Evolutionary conservation across 345 rosid species (phyloP).

Genomic region (Pelargonium nanum): DNA sequence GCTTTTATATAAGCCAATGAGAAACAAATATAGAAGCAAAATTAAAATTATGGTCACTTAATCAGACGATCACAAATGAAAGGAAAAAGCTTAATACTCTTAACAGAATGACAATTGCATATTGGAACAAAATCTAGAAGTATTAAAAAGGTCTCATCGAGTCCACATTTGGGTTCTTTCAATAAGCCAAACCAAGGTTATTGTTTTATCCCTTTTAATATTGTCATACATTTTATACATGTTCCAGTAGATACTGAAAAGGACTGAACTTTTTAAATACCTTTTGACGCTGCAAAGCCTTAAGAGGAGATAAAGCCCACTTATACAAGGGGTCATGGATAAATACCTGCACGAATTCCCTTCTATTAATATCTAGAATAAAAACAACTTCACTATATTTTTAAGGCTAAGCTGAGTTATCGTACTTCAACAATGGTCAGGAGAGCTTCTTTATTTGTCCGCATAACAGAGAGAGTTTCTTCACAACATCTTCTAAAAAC

Average conservation of each 20-base stretch:
- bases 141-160: background rate
- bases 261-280: constrained; percentile 24
- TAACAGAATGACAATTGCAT: too few relatives aligned
- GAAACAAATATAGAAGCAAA: too few relatives aligned
- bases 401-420: constrained; percentile 4
- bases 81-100: too few relatives aligned
- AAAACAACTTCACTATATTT: too few relatives aligned
- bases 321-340: constrained; percentile 97
- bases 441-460: constrained; percentile 93
- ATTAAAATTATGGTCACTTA: background rate
- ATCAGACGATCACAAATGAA: background rate
- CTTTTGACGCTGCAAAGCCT: constrained; percentile 98
- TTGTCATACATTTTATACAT: background rate
- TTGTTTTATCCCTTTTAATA: background rate
- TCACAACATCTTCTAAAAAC: constrained; percentile 94
- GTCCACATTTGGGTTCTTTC: background rate
- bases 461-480: constrained; percentile 87
- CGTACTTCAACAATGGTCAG: constrained; percentile 88
- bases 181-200: background rate
- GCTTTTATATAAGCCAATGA: background rate
- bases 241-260: background rate
- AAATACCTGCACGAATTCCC: constrained; percentile 59
- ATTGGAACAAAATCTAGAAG: background rate
- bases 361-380: background rate
- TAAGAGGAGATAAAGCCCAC: constrained; percentile 94